phyloP scores from a whole-genome alignment of 306 rosid species.

The Pueraria montana region DNA sequence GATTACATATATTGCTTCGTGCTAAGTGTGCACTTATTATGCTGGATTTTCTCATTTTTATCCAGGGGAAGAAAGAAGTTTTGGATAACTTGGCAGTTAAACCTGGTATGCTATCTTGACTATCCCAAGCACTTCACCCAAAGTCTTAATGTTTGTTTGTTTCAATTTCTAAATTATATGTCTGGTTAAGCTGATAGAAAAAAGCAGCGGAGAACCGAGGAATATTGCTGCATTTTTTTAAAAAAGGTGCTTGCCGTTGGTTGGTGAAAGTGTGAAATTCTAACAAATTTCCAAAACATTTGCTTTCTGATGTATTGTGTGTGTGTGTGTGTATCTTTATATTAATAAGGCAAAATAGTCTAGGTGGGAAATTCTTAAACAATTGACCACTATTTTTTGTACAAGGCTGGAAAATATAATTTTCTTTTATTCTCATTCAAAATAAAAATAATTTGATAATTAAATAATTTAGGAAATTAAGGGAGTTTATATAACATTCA shows the following conservation, averaged over 20 bases:
- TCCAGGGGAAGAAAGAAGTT: conserved; percentile 88
- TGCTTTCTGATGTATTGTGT: no score
- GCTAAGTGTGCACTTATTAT: not conserved
- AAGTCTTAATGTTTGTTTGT: conserved; percentile 23
- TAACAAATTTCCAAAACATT: no score
- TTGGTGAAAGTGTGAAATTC: conserved; percentile 55
- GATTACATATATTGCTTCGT: not conserved
- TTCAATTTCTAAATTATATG: conserved; percentile 13
- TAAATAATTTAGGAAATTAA: no score
- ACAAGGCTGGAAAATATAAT: no score
- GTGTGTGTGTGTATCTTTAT: no score
- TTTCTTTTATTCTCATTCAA: no score
- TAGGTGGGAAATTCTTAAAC: no score
- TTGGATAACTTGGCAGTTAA: conserved; percentile 59
- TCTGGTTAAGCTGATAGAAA: conserved; percentile 60
- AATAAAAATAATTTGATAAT: no score
- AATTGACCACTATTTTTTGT: no score
- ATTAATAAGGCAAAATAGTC: no score
- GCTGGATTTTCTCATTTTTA: conserved; percentile 44
- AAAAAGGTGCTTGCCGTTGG: conserved; percentile 87
- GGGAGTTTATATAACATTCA: no score
- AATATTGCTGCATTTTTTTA: conserved; percentile 81
- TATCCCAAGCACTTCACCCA: not conserved
- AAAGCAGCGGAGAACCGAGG: conserved; percentile 56
- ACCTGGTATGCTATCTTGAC: conserved; percentile 64